These are phyloP conservation scores for Chaetomiaceae sp. DNA, from an alignment of 2,329 filamentous ascomycete genomes.

Conservation along the genomic window DNA sequence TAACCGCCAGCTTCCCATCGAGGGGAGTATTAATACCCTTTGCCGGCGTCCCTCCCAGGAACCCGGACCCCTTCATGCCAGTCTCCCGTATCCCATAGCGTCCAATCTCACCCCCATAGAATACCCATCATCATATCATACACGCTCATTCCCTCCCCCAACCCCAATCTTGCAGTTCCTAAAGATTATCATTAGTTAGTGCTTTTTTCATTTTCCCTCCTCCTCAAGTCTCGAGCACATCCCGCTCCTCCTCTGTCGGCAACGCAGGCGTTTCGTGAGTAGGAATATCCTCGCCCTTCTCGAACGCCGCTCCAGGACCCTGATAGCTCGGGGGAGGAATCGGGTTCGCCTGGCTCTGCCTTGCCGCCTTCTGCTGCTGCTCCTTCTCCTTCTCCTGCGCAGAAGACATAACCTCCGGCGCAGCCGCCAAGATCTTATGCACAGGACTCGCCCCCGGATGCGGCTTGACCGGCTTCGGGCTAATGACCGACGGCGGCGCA, in stretches of 20 bases:
- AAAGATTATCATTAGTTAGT: slow-evolving; percentile 14
- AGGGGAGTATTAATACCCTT: neutral
- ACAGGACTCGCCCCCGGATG: slow-evolving; percentile 27
- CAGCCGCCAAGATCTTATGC: slow-evolving; percentile 25
- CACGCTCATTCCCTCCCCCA: neutral
- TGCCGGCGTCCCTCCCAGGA: neutral
- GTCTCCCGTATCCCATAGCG: neutral
- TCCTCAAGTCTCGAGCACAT: slow-evolving; percentile 38
- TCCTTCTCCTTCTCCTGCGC: slow-evolving; percentile 7
- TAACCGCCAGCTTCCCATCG: too few relatives aligned
- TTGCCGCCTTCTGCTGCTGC: neutral
- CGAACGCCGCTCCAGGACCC: slow-evolving; percentile 48
- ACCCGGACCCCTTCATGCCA: neutral
- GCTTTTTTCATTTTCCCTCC: neutral
- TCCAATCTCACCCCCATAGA: neutral
- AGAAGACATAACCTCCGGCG: slow-evolving; percentile 15
- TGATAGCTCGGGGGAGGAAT: slow-evolving; percentile 42
- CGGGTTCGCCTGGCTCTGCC: neutral
- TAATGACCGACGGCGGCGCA: slow-evolving; percentile 36
- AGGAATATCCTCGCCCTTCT: slow-evolving; percentile 44
- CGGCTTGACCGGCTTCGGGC: slow-evolving; percentile 34
- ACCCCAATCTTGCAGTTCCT: neutral
- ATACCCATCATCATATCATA: neutral
- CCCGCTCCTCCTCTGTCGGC: slow-evolving; percentile 39
- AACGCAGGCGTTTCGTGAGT: slow-evolving; percentile 35